A percentile compares a stretch with the other conserved stretches of the same genome.
phyloP scores from a whole-genome alignment of 495 filamentous ascomycete genomes.

The Aspergillus cristatus region DNA sequence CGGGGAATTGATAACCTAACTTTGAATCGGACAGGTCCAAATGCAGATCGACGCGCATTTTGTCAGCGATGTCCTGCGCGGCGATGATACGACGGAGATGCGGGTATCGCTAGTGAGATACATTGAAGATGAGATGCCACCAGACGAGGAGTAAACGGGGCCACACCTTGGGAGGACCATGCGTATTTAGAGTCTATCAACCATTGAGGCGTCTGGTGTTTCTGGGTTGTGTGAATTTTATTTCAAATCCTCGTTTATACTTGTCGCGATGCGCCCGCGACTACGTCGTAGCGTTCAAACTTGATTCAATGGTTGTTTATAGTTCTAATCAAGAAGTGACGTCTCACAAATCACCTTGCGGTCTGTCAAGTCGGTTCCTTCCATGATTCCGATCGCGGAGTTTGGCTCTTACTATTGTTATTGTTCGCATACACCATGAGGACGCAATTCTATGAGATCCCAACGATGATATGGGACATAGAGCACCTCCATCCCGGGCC shows the following conservation, averaged over 20 bases:
- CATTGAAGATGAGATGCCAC: conserved; percentile 96
- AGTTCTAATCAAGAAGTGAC: no score
- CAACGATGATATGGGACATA: no score
- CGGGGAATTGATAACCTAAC: conserved; percentile 8
- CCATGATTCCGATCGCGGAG: not conserved
- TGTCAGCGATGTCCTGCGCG: conserved; percentile 86
- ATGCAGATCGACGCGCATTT: conserved; percentile 99
- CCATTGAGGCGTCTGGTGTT: conserved; percentile 17
- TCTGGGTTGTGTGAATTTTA: not conserved
- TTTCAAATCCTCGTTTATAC: no score
- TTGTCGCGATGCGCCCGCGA: no score
- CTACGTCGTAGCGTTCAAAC: no score
- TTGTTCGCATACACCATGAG: no score
- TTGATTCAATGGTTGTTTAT: no score
- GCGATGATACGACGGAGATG: conserved; percentile 97
- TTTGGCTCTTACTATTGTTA: no score
- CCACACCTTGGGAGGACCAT: not conserved
- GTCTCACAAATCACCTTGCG: no score
- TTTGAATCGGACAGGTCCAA: conserved; percentile 55
- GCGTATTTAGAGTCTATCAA: not conserved
- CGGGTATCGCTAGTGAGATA: conserved; percentile 84
- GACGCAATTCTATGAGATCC: no score
- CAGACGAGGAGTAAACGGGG: conserved; percentile 70
- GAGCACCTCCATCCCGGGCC: no score
- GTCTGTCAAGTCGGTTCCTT: no score